Evolutionary conservation across 177 flowering plant genomes (phyloP).

Genomic region (Telopea speciosissima): DNA sequence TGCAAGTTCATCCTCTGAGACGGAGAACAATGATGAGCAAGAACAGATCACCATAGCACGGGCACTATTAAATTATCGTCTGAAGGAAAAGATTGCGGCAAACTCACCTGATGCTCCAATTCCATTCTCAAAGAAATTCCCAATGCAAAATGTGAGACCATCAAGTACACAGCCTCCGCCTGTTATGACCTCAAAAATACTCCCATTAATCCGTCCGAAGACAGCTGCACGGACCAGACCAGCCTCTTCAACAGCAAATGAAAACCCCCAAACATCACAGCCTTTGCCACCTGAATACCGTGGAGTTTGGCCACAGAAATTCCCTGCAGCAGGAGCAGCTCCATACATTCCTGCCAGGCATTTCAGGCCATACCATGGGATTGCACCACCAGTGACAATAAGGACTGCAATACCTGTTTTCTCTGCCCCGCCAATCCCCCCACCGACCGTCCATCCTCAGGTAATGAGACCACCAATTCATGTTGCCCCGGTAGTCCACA

Average conservation of each 20-base stretch:
- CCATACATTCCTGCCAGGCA: constrained; percentile 71
- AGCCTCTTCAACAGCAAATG: constrained; percentile 16
- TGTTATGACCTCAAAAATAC: constrained; percentile 61
- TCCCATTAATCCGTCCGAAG: constrained; percentile 70
- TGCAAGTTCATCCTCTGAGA: constrained; percentile 58
- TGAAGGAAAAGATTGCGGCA: constrained; percentile 60
- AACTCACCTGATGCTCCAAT: constrained; percentile 32
- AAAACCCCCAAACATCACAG: constrained; percentile 18
- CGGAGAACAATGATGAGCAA: constrained; percentile 67
- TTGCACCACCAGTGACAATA: constrained; percentile 83
- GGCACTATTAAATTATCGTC: constrained; percentile 61
- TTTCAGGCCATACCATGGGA: constrained; percentile 42
- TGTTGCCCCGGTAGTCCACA: constrained; percentile 27
- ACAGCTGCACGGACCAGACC: constrained; percentile 36
- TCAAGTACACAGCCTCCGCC: constrained; percentile 54
- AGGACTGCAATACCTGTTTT: constrained; percentile 74
- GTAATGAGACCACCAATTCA: constrained; percentile 22
- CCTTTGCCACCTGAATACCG: constrained; percentile 26
- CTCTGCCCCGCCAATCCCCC: constrained; percentile 61
- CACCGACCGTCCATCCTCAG: constrained; percentile 26
- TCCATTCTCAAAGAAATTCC: constrained; percentile 54
- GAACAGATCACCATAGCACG: constrained; percentile 87
- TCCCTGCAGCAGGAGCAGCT: constrained; percentile 58
- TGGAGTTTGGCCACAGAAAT: constrained; percentile 35
- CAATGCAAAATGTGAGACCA: constrained; percentile 42